Conservation (phyloP, 768 basidiomycete species). For the Clitopilus passeckerianus region DNA sequence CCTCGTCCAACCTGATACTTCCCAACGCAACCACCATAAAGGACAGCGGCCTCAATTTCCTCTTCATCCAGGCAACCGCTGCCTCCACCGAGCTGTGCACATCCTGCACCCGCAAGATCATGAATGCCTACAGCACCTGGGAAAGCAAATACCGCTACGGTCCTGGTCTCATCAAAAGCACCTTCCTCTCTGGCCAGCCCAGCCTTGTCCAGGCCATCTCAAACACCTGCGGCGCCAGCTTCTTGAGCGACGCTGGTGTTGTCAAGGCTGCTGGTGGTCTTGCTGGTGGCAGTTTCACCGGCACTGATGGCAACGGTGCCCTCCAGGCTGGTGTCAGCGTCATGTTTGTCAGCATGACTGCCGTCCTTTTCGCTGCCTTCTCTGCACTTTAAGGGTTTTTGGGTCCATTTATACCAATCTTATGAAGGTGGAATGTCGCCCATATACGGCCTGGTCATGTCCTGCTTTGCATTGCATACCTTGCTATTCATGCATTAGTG, state of each 20-base stretch:
- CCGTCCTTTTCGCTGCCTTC: constrained; percentile 9
- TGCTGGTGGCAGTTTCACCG: constrained; percentile 16
- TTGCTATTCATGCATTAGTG: neutral
- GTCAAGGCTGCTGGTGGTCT: constrained; percentile 67
- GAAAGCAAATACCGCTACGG: constrained; percentile 71
- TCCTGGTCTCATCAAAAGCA: constrained; percentile 62
- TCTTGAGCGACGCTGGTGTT: constrained; percentile 51
- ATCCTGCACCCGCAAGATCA: constrained; percentile 71
- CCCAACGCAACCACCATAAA: constrained; percentile 55
- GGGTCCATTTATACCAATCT: constrained; percentile 7
- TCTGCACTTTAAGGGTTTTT: constrained; percentile 5
- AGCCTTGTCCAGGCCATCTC: constrained; percentile 60
- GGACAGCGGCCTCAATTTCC: constrained; percentile 69
- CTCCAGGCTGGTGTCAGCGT: constrained; percentile 16
- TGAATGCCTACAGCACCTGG: constrained; percentile 74
- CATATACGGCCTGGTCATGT: neutral
- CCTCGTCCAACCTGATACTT: constrained; percentile 24
- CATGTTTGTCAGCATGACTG: constrained; percentile 12
- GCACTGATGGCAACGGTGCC: constrained; percentile 12
- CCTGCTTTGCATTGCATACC: constrained; percentile 1
- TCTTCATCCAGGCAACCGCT: constrained; percentile 61
- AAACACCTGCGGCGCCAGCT: constrained; percentile 62
- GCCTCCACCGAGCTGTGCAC: constrained; percentile 62
- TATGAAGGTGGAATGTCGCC: constrained; percentile 7
- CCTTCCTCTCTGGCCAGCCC: constrained; percentile 61